Evolutionary conservation across 116 monocot species (phyloP), one percentile per base, ranked within the genome.

Genomic region (Papilionanthe hybrid): DNA sequence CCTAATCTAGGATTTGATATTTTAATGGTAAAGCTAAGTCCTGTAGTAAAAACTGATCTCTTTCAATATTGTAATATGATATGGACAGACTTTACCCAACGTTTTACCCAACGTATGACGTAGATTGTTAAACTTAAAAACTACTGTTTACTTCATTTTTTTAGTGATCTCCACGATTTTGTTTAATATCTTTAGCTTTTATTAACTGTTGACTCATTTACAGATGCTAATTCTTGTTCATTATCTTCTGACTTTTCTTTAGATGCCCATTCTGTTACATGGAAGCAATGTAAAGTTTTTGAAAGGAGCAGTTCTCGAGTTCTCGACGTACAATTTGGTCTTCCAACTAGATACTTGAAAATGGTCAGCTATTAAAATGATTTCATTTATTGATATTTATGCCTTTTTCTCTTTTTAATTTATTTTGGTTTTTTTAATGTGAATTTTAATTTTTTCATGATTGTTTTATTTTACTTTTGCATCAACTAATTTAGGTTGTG

Each of bases 271-370:
- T 79, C 82, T 74, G 60, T 87, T 18, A 60, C 43, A 75, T 97
- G 94, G 97, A 92, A 88, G 75, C 82, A 85, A 20, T 94, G 97
- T 56, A 86, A 85, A 48, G 13, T 84, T 49, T 94, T 97, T 80
- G 94, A 94, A 79, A 79, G 81, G 68, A 80, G 75, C 49, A 67
- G 30, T 50, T 50, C 72, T 66, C 42, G 82, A 72, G 84, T 92
- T 27, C 85, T 97, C 76, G 83, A 92, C 77, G 79, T 92, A 53
- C 87, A 94, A 60, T 97, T 92, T 86, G 92, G 92, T 42, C 78
- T 90, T 79, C 82, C 77, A 76, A 78, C 29, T 11, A 81, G 80
- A 79, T 84, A 78, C 74, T 81, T 97, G n/a, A 97, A 92, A 83
- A 80, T 97, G 91, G 97, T 97, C 73, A 65, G 87, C 84, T 28